phyloP scores from a whole-genome alignment of 2,329 filamentous ascomycete genomes.

The Leptographium radiaticola region DNA sequence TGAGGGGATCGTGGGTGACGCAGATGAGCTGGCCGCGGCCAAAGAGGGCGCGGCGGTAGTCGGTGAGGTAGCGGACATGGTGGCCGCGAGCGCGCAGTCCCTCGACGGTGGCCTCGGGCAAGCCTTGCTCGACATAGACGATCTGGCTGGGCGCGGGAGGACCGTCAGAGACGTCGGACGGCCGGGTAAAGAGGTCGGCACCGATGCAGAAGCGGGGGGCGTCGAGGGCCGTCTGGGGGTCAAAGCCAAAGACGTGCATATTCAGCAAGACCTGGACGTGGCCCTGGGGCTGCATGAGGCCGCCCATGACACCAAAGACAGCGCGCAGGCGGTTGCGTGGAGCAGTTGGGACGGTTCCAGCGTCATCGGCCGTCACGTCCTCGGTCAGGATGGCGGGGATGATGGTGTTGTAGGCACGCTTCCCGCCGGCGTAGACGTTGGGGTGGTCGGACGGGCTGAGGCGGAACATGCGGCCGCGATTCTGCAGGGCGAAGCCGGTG shows the following conservation, averaged over 20 bases:
- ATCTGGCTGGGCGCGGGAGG: constrained; percentile 38
- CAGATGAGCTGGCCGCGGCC: constrained; percentile 77
- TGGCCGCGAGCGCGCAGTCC: constrained; percentile 59
- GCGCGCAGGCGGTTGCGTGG: constrained; percentile 20
- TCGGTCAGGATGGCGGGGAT: constrained; percentile 85
- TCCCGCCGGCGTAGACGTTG: constrained; percentile 65
- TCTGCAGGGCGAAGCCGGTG: constrained; percentile 84
- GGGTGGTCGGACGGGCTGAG: constrained; percentile 53
- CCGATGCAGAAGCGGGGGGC: constrained; percentile 78
- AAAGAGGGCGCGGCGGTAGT: constrained; percentile 55
- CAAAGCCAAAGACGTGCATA: constrained; percentile 66
- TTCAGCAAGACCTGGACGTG: constrained; percentile 87
- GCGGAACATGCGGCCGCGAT: constrained; percentile 75
- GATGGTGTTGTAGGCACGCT: constrained; percentile 91
- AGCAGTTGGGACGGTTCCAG: background rate
- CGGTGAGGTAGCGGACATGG: constrained; percentile 51
- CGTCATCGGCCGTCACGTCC: background rate
- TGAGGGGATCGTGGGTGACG: constrained; percentile 51
- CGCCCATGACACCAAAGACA: constrained; percentile 71
- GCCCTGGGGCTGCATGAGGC: constrained; percentile 93
- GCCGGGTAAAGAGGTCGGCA: constrained; percentile 29
- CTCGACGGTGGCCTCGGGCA: constrained; percentile 49
- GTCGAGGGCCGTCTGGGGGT: constrained; percentile 77
- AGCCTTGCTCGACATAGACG: constrained; percentile 72
- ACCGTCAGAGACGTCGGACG: constrained; percentile 28